phyloP scores from a whole-genome alignment of 257 asterid genomes.

The Plectranthus barbatus region DNA sequence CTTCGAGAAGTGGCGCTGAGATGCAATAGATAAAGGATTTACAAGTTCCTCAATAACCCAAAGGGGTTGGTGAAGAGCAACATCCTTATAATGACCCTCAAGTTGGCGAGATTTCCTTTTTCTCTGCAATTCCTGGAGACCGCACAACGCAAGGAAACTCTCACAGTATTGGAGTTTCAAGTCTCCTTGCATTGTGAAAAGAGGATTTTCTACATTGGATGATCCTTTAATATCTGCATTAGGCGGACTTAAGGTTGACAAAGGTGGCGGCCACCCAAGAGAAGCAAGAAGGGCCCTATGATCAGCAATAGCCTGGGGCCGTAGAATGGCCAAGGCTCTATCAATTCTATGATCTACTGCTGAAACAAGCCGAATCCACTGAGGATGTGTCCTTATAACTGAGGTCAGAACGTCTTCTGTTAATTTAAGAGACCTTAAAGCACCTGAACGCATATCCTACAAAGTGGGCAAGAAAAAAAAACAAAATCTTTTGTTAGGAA shows the following conservation, averaged over 20 bases:
- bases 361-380: constrained; percentile 73
- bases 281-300: constrained; percentile 85
- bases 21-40: constrained; percentile 70
- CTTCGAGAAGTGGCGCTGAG: constrained; percentile 80
- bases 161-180: constrained; percentile 71
- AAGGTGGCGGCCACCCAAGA: constrained; percentile 97
- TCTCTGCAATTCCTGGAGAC: constrained; percentile 86
- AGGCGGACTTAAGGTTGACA: constrained; percentile 50
- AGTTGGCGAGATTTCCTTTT: constrained; percentile 81
- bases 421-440: constrained; percentile 50
- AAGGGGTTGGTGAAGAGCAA: constrained; percentile 69
- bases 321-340: constrained; percentile 81
- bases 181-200: constrained; percentile 70
- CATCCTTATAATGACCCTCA: constrained; percentile 44
- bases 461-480: constrained; percentile 9
- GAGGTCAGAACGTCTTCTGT: constrained; percentile 64
- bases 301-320: constrained; percentile 97
- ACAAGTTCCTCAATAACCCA: constrained; percentile 98
- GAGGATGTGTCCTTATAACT: constrained; percentile 64
- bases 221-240: constrained; percentile 39
- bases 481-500: not conserved
- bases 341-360: constrained; percentile 97
- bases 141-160: constrained; percentile 81
- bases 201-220: constrained; percentile 57
- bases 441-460: constrained; percentile 64